These are phyloP conservation scores for Mycena chlorophos DNA, from an alignment of 768 basidiomycete species.

Conservation along the genomic window DNA sequence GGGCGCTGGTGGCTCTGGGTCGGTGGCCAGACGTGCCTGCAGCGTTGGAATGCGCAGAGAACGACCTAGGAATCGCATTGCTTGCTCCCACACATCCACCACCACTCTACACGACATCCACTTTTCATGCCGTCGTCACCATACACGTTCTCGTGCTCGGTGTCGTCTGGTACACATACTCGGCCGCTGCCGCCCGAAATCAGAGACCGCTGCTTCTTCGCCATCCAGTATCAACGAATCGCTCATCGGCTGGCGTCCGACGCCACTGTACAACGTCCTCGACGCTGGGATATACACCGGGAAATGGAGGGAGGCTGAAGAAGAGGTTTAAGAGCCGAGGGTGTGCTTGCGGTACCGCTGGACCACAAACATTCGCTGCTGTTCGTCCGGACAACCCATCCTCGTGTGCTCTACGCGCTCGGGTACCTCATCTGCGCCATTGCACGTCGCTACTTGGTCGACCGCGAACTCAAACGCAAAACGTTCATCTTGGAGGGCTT, in stretches of 20 bases:
- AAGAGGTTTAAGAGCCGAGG: constrained; percentile 30
- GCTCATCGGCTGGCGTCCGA: constrained; percentile 47
- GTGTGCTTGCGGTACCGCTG: constrained; percentile 39
- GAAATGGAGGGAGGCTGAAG: constrained; percentile 34
- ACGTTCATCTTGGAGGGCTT: too few relatives aligned
- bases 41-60: constrained; percentile 51
- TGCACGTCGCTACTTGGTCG: constrained; percentile 65
- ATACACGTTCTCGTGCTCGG: constrained; percentile 65
- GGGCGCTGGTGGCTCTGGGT: constrained; percentile 53
- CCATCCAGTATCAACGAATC: constrained; percentile 45
- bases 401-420: constrained; percentile 60
- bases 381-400: constrained; percentile 62
- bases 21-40: constrained; percentile 54
- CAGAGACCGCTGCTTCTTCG: too few relatives aligned
- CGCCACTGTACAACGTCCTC: constrained; percentile 61
- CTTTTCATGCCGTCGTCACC: constrained; percentile 34
- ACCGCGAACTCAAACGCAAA: constrained; percentile 70
- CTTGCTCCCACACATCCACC: constrained; percentile 6
- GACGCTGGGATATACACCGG: constrained; percentile 46
- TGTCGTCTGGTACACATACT: constrained; percentile 61
- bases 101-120: constrained; percentile 20
- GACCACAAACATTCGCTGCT: constrained; percentile 43
- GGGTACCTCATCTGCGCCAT: constrained; percentile 66
- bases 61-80: constrained; percentile 43
- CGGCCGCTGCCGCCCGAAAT: background rate